Conservation (phyloP, 2,329 filamentous ascomycete species). For the Xylaria sp. region DNA sequence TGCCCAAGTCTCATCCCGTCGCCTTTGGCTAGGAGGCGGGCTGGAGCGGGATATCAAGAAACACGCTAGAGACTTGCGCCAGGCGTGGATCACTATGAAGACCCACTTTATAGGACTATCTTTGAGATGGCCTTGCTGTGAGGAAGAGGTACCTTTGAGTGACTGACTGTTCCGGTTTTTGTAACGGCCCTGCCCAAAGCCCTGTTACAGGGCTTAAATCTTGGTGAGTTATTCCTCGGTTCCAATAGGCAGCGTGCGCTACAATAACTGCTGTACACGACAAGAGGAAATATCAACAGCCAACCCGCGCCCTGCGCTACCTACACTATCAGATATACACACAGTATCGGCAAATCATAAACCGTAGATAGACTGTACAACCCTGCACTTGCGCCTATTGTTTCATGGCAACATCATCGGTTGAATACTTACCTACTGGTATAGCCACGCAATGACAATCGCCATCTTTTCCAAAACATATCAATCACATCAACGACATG, state of each 20-base stretch:
- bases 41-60: not conserved
- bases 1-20: not conserved
- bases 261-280: too few relatives aligned
- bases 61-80: conserved; percentile 12
- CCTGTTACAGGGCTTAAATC: conserved; percentile 23
- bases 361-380: conserved; percentile 20
- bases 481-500: not conserved
- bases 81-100: conserved; percentile 10
- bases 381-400: conserved; percentile 9
- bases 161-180: too few relatives aligned
- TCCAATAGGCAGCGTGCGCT: too few relatives aligned
- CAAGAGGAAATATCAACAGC: too few relatives aligned
- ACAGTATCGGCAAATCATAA: too few relatives aligned
- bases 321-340: too few relatives aligned
- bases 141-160: conserved; percentile 20
- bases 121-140: conserved; percentile 14
- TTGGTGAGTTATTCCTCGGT: not conserved
- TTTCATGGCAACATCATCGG: conserved; percentile 15
- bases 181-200: conserved; percentile 10
- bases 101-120: conserved; percentile 12
- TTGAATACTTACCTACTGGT: not conserved
- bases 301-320: too few relatives aligned
- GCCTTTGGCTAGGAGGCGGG: not conserved
- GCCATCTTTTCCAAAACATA: not conserved
- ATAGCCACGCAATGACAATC: not conserved